Base-by-base conservation (phyloP, 495 filamentous ascomycete species). In the Aspergillus affinis region DNA sequence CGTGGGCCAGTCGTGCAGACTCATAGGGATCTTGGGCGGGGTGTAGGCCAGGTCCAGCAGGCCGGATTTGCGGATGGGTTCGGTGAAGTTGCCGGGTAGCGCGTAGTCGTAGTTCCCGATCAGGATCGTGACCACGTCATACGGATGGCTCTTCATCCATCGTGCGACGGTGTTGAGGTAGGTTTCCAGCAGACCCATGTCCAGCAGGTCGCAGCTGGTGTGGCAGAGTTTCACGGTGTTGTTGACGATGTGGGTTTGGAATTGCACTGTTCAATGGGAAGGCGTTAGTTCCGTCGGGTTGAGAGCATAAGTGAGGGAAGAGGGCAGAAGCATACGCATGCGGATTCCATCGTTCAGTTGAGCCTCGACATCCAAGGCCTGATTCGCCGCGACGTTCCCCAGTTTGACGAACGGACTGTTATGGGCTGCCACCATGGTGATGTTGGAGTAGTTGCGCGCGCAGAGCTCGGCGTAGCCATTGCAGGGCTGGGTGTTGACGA, bases 381-480 rank as follows among this genome's bases (percentile, higher is more conserved):
- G 93, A 70, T 97, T 98, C 56, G 88, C 81, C 1, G 88, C 91
- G 3, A 85, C 82, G 70, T 90, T 88, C 67, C 88, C 84, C 66
- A 79, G 65, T 32, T 68, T 48, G 21, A 86, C 83, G 69, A 98
- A 98, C 19, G 92, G 90, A 32, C 88, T 92, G 76, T 97, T 97
- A 75, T 98, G 88, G 15, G 90, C 88, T 20, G 88, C 90, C 4
- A 98, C 86, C 68, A 90, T 80, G 56, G 92, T 94, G 70, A 98
- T 90, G 71, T 97, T 94, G 75, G 89, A 89, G 69, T 93, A 98
- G 57, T 84, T 85, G 50, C 92, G 82, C 8, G 68, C 71, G 74
- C 93, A 98, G 66, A 96, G 86, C 68, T 95, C 90, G n/a, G 85
- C 74, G 65, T 93, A 90, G 70, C 84, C 82, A 72, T 98, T 98